Evolutionary conservation across 177 flowering plant species (phyloP).

Genomic region (Vitis hybrid): DNA sequence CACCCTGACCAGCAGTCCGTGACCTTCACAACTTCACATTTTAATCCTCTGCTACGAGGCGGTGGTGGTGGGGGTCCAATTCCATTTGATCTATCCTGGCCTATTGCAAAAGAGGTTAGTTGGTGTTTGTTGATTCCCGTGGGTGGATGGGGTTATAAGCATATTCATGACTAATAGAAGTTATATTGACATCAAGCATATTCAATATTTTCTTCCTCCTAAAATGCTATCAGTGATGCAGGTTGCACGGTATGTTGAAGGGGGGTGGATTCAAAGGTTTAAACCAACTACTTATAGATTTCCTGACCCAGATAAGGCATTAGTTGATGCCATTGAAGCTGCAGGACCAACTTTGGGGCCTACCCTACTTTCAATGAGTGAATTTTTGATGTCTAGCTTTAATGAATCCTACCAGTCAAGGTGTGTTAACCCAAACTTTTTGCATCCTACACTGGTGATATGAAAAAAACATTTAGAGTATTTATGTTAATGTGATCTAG

Average conservation of each 20-base stretch:
- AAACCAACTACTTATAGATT: constrained; percentile 61
- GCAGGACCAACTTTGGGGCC: constrained; percentile 93
- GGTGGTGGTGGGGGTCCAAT: constrained; percentile 98
- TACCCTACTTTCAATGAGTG: constrained; percentile 78
- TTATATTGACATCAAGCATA: too few relatives aligned
- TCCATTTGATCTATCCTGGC: constrained; percentile 78
- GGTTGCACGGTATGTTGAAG: constrained; percentile 72
- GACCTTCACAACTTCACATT: constrained; percentile 78
- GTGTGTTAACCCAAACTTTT: constrained; percentile 31
- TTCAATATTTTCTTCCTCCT: neutral
- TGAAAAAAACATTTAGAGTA: neutral
- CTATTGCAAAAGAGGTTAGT: constrained; percentile 64
- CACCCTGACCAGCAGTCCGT: constrained; percentile 91
- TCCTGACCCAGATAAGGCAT: constrained; percentile 72
- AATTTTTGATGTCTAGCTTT: constrained; percentile 90
- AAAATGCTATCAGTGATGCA: constrained; percentile 30
- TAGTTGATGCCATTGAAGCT: constrained; percentile 74
- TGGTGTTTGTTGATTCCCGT: neutral
- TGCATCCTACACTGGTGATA: neutral
- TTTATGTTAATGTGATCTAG: neutral
- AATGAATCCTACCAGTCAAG: constrained; percentile 97
- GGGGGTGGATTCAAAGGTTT: constrained; percentile 87
- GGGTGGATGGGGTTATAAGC: neutral
- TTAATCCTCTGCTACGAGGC: constrained; percentile 88
- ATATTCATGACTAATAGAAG: neutral